Evolutionary conservation across 192 early-diverging fungal genomes (phyloP).

Genomic region (Coemansia sp.): DNA sequence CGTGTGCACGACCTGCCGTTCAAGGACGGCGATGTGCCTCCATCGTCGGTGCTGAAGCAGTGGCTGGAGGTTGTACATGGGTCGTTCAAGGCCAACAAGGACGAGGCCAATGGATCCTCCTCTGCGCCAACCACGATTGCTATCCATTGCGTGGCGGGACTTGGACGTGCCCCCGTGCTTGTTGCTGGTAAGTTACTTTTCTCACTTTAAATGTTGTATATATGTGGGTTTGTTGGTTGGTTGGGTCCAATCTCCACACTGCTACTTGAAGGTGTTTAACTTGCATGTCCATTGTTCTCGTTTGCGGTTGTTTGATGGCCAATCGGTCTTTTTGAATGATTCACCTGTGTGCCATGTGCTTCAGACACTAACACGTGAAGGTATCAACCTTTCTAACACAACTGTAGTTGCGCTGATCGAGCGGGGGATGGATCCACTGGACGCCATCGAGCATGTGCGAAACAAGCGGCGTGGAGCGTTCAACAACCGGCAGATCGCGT

Average conservation of each 20-base stretch:
- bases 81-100: conserved; percentile 35
- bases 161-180: conserved; percentile 92
- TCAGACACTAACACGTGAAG: no score
- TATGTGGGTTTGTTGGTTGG: no score
- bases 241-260: no score
- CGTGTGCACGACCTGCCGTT: conserved; percentile 88
- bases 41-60: conserved; percentile 51
- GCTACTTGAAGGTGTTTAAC: no score
- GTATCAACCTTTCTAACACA: no score
- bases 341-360: no score
- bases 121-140: conserved; percentile 67
- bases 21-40: conserved; percentile 83
- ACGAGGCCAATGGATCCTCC: conserved; percentile 10
- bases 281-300: no score
- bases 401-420: conserved; percentile 74
- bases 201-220: no score
- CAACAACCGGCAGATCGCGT: conserved; percentile 76
- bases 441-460: conserved; percentile 73
- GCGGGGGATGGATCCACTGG: conserved; percentile 72
- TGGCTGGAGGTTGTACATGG: conserved; percentile 70
- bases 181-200: conserved; percentile 58
- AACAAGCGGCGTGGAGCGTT: conserved; percentile 75
- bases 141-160: conserved; percentile 93
- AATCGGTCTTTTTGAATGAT: no score
- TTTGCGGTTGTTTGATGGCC: no score